A percentile compares a stretch with the other conserved stretches of the same genome.
Evolutionary conservation across 177 flowering plant genomes (phyloP).

Genomic region (Vitis hybrid): DNA sequence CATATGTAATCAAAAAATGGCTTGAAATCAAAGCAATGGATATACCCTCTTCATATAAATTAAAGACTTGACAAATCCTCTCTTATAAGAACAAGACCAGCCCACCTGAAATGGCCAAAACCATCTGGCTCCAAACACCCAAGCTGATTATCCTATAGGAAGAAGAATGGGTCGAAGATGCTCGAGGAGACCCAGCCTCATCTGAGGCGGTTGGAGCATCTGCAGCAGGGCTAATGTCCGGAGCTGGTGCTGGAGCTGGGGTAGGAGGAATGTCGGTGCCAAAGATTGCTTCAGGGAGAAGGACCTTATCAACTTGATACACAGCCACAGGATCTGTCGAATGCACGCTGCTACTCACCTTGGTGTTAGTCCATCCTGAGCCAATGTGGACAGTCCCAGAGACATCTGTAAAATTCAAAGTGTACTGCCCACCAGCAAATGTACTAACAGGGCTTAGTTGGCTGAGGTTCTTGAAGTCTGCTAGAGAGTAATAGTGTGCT

Average conservation of each 20-base stretch:
- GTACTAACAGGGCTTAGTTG: constrained; percentile 50
- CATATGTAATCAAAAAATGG: constrained; percentile 26
- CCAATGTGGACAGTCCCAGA: constrained; percentile 57
- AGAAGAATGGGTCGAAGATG: constrained; percentile 37
- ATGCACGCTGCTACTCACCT: constrained; percentile 71
- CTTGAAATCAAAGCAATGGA: constrained; percentile 24
- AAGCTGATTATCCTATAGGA: constrained; percentile 29
- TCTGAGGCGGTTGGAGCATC: constrained; percentile 36
- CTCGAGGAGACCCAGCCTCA: constrained; percentile 22
- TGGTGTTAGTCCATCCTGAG: constrained; percentile 73
- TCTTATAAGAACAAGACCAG: constrained; percentile 38
- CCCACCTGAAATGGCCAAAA: constrained; percentile 44
- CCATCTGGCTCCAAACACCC: constrained; percentile 39
- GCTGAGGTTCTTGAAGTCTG: constrained; percentile 87
- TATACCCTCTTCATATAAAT: constrained; percentile 25
- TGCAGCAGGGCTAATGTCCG: constrained; percentile 48
- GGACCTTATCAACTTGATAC: constrained; percentile 69
- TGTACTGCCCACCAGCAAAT: constrained; percentile 70
- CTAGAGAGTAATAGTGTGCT: constrained; percentile 64
- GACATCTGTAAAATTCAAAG: constrained; percentile 62
- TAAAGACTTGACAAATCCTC: constrained; percentile 10
- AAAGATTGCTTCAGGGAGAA: constrained; percentile 84
- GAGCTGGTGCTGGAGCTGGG: constrained; percentile 77
- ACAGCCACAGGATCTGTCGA: constrained; percentile 78
- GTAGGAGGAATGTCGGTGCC: constrained; percentile 70